Conservation (phyloP, 2,329 filamentous ascomycete genomes). For the Ascocoryne sarcoides region DNA sequence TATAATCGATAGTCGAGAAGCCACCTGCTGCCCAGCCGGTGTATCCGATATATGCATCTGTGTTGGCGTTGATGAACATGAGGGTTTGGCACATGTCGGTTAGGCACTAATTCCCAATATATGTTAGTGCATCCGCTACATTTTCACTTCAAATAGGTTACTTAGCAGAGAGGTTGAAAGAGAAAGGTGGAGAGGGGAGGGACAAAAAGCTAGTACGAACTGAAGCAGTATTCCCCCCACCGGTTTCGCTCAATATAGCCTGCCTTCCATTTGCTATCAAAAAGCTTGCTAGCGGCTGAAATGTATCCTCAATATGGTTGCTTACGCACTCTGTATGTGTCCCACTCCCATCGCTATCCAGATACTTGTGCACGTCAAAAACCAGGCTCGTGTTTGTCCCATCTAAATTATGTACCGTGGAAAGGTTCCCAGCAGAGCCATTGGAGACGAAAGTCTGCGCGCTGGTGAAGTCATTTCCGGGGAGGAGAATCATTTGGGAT, state of each 20-base stretch:
- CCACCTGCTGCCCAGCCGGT: slow-evolving; percentile 32
- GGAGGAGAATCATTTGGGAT: slow-evolving; percentile 53
- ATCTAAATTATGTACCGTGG: slow-evolving; percentile 49
- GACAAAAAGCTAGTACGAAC: no score
- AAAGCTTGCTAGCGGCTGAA: slow-evolving; percentile 38
- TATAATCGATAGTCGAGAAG: slow-evolving; percentile 21
- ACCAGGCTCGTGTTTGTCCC: slow-evolving; percentile 46
- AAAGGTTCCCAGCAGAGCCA: slow-evolving; percentile 42
- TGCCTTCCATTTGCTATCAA: slow-evolving; percentile 38
- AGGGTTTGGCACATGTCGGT: slow-evolving; percentile 13
- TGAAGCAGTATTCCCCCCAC: slow-evolving; percentile 31
- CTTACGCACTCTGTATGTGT: slow-evolving; percentile 43
- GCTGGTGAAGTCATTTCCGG: slow-evolving; percentile 48
- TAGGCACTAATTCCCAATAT: slow-evolving; percentile 14
- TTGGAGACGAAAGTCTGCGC: slow-evolving; percentile 40
- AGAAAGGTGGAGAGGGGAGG: no score
- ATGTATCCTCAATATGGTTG: slow-evolving; percentile 40
- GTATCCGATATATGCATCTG: slow-evolving; percentile 32
- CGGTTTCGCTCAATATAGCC: slow-evolving; percentile 45
- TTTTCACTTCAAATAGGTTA: not conserved
- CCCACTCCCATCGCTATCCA: slow-evolving; percentile 49
- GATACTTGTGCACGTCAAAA: slow-evolving; percentile 53
- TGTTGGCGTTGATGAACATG: slow-evolving; percentile 25
- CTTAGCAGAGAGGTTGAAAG: no score
- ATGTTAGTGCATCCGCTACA: no score